A percentile compares a stretch with the other conserved stretches of the same genome.
phyloP scores from a whole-genome alignment of 345 rosid species.

The Eucalyptus erythrocorys region DNA sequence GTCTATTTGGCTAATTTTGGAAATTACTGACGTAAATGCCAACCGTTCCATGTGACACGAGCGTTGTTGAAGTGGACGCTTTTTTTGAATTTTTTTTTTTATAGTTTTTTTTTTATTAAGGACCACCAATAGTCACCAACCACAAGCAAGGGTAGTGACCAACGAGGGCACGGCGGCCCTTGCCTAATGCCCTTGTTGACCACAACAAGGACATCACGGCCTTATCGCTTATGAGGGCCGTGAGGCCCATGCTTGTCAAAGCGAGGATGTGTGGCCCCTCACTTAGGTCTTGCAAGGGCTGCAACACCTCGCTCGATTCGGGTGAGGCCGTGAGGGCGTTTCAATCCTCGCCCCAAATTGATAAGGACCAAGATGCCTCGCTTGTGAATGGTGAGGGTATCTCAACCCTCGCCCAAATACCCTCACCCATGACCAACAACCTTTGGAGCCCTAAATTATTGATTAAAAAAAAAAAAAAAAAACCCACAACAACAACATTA shows the following conservation, averaged over 20 bases:
- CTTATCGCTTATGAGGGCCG: neutral
- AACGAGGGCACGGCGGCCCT: accelerated
- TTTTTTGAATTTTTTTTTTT: neutral
- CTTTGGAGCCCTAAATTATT: neutral
- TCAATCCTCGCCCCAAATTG: accelerated
- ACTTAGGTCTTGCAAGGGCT: neutral
- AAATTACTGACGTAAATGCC: accelerated
- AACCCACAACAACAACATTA: no score
- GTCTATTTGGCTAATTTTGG: no score
- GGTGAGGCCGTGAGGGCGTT: neutral
- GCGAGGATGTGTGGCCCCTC: neutral
- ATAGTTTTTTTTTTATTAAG: neutral
- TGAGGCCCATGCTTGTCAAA: neutral
- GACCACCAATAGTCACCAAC: neutral
- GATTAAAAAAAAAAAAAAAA: no score
- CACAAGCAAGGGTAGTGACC: neutral
- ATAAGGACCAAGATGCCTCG: no score
- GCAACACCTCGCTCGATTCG: neutral
- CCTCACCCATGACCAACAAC: neutral
- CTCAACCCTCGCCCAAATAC: neutral
- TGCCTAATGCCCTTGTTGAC: no score
- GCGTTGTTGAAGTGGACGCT: accelerated
- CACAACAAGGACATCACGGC: neutral
- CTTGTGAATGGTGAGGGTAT: no score
- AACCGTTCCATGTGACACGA: accelerated